phyloP scores from a whole-genome alignment of 2,329 filamentous ascomycete genomes.

The Botrytis aclada region DNA sequence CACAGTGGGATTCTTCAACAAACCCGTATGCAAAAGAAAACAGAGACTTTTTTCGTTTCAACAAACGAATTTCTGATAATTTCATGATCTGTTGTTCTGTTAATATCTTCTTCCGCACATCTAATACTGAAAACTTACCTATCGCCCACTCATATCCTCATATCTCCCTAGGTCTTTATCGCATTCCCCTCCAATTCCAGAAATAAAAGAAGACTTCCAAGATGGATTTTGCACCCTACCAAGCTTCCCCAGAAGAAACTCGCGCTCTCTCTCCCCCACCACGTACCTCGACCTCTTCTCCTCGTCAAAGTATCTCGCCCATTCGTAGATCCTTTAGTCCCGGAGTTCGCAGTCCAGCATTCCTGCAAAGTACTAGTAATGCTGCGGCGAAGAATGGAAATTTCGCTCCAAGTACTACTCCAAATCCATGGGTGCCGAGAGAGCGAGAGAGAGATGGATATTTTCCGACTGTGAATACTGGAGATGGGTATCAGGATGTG shows the following conservation, averaged over 20 bases:
- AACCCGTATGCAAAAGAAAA: not conserved
- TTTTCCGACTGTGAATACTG: conserved; percentile 15
- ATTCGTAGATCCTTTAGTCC: conserved; percentile 45
- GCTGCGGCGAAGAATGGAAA: conserved; percentile 29
- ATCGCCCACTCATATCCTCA: not conserved
- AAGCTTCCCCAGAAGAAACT: conserved; percentile 83
- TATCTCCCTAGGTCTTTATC: not conserved
- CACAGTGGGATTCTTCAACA: not conserved
- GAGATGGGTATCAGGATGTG: conserved; percentile 9
- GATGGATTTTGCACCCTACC: conserved; percentile 97
- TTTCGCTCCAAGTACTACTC: conserved; percentile 17
- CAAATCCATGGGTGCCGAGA: conserved; percentile 22
- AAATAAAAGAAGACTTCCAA: not conserved
- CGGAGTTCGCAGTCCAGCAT: conserved; percentile 40
- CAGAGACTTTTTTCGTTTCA: not conserved
- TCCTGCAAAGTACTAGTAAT: conserved; percentile 15
- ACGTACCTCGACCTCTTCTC: conserved; percentile 29
- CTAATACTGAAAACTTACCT: not conserved
- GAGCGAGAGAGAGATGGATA: conserved; percentile 22
- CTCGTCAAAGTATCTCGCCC: conserved; percentile 53
- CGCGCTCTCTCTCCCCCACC: conserved; percentile 73
- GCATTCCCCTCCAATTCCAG: too few species aligned
- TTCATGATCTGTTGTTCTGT: too few species aligned
- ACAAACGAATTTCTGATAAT: not conserved
- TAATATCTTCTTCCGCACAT: not conserved